Evolutionary conservation across 805 yeast species (phyloP).

Genomic region (Cyberlindnera saturnus): DNA sequence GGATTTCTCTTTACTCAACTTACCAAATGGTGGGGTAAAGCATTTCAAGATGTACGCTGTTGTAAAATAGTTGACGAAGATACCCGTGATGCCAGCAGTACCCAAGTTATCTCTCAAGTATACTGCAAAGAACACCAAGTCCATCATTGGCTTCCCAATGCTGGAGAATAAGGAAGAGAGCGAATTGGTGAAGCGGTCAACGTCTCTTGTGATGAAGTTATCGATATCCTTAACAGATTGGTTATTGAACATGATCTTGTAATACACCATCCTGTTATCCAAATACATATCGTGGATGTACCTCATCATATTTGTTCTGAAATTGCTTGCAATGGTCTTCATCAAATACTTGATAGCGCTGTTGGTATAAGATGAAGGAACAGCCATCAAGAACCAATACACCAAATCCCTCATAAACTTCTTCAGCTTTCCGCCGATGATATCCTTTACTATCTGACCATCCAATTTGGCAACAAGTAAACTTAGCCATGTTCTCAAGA

Average conservation of each 20-base stretch:
- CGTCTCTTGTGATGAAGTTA: constrained; percentile 75
- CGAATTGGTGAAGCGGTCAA: constrained; percentile 72
- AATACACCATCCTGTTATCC: constrained; percentile 75
- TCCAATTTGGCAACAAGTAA: constrained; percentile 82
- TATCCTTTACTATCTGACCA: constrained; percentile 86
- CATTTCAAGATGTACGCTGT: constrained; percentile 71
- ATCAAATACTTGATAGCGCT: constrained; percentile 82
- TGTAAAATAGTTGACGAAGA: constrained; percentile 70
- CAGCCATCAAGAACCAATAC: constrained; percentile 85
- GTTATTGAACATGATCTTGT: constrained; percentile 58
- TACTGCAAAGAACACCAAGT: constrained; percentile 74
- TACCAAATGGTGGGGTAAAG: constrained; percentile 82
- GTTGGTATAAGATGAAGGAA: constrained; percentile 90
- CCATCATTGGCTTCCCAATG: constrained; percentile 89
- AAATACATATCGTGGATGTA: constrained; percentile 87
- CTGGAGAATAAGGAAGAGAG: constrained; percentile 79
- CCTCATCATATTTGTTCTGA: constrained; percentile 76
- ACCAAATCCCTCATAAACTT: constrained; percentile 71
- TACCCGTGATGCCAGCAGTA: constrained; percentile 76
- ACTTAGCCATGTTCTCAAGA: constrained; percentile 82
- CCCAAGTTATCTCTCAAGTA: constrained; percentile 85
- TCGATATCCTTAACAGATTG: constrained; percentile 62
- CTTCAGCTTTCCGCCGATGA: constrained; percentile 73
- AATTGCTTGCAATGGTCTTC: constrained; percentile 69
- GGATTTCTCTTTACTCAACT: constrained; percentile 64